phyloP scores from a whole-genome alignment of 2,329 filamentous ascomycete species.

The Lachnellula occidentalis region DNA sequence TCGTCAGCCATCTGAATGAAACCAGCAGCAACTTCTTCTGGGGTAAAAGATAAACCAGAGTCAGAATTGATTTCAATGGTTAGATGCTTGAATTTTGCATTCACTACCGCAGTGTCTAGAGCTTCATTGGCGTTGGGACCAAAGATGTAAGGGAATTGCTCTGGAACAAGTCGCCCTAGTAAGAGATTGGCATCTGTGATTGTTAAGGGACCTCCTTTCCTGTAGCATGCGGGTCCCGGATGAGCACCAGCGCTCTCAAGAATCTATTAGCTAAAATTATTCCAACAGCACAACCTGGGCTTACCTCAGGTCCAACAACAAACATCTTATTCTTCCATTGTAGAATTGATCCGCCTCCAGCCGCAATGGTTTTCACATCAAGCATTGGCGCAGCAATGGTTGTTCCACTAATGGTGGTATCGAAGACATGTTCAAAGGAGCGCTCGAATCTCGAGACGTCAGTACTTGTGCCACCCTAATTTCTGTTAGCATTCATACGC shows the following conservation, averaged over 20 bases:
- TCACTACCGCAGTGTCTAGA: conserved; percentile 68
- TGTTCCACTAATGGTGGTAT: conserved; percentile 71
- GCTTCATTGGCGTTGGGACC: conserved; percentile 65
- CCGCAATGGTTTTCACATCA: conserved; percentile 62
- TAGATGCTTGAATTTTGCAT: conserved; percentile 67
- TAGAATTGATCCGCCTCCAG: conserved; percentile 43
- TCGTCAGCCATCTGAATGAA: conserved; percentile 87
- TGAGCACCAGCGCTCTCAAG: conserved; percentile 55
- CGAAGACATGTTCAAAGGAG: conserved; percentile 65
- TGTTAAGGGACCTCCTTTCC: conserved; percentile 79
- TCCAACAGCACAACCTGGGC: neutral
- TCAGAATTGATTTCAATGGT: conserved; percentile 73
- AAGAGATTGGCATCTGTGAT: conserved; percentile 88
- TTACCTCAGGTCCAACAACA: conserved; percentile 56
- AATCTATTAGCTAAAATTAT: neutral
- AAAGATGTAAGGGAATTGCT: conserved; percentile 76
- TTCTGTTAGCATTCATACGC: neutral
- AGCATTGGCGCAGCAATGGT: conserved; percentile 73
- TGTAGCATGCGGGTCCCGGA: conserved; percentile 82
- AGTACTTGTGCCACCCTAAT: conserved; percentile 52
- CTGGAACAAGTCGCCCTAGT: conserved; percentile 73
- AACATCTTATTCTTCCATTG: conserved; percentile 66
- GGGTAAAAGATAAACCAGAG: conserved; percentile 56
- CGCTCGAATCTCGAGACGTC: conserved; percentile 64
- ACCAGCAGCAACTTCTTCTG: conserved; percentile 52